phyloP scores from a whole-genome alignment of 257 asterid species.

The Ophiorrhiza pumila region DNA sequence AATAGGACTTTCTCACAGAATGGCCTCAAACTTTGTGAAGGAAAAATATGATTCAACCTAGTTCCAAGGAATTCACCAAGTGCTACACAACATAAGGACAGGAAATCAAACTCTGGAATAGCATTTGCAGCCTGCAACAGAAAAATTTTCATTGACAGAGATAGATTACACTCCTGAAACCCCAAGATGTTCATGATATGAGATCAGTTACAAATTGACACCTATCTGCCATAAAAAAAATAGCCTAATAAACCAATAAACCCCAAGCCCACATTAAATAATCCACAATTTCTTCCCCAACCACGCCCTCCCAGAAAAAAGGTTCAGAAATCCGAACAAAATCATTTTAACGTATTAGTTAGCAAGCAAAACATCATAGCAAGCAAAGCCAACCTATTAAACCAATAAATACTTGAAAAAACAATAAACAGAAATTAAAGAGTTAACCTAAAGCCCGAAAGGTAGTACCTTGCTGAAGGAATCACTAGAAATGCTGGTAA shows the following conservation, averaged over 20 bases:
- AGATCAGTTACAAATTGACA: background rate
- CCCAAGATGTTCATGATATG: no score
- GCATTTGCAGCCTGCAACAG: background rate
- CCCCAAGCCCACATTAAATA: background rate
- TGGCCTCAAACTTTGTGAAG: background rate
- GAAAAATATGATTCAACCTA: background rate
- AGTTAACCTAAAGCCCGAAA: background rate
- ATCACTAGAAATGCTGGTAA: slow-evolving; percentile 20
- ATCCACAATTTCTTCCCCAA: background rate
- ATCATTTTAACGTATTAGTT: background rate
- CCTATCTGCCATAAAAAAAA: background rate
- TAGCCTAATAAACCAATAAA: background rate
- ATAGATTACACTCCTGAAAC: background rate
- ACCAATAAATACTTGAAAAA: background rate
- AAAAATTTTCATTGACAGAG: background rate
- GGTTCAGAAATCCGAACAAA: background rate
- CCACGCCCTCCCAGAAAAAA: background rate
- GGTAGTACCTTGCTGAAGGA: slow-evolving; percentile 37
- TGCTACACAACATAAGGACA: no score
- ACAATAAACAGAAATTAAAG: background rate
- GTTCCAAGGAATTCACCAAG: background rate
- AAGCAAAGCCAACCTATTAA: background rate
- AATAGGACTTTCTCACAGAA: background rate
- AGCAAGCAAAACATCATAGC: background rate
- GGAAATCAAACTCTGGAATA: background rate